Evolutionary conservation across 331 rosid genomes (phyloP), one percentile per base, ranked within the genome.

Genomic region (Pyrus hybrid): DNA sequence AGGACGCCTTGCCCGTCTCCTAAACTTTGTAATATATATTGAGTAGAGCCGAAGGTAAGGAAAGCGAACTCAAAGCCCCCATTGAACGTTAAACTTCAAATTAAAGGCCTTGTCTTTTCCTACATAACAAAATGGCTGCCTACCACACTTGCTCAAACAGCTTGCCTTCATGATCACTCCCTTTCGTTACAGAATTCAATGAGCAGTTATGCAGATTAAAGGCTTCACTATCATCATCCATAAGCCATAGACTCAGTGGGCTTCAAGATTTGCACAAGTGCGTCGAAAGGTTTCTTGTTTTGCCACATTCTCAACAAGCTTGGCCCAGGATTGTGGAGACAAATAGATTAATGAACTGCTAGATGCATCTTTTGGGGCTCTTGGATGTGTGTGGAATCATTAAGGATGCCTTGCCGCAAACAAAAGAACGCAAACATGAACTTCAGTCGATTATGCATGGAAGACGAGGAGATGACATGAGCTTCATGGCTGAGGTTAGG

Each of bases 251-350:
- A 69, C 82, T 89, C 5, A 54, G 64, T 12, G 86, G 80, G 32
- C 81, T 90, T 32, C 84, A 80, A 62, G 83, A 82, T 68, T 73
- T 91, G 68, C 87, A 86, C 49, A 89, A 85, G 26, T 87, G 85
- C 16, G 80, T 89, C 3, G 88, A 85, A 7, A 80, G 81, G 22
- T 63, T 89, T 74, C 88, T 91, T 49, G 83, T 71, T 11, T 51
- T 89, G 63, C 93, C 91, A 6, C 81, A 76, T 14, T 80, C 76
- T 49, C 82, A 71, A 77, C 83, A 88, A 85, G 88, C 26, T 74
- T 92, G 7, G 70, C 77, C 28, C 84, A 79, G 47, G 79, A 77
- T 67, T 67, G 71, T 41, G 82, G 86, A 9, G 80, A 80, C 72
- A 72, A 71, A 71, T 64, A 54, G 74, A 47, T 76, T 4, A 74